A percentile compares a stretch with the other conserved stretches of the same genome.
Evolutionary conservation across 108 stramenopile genomes (phyloP).

Genomic region (Thalassiosira profunda): DNA sequence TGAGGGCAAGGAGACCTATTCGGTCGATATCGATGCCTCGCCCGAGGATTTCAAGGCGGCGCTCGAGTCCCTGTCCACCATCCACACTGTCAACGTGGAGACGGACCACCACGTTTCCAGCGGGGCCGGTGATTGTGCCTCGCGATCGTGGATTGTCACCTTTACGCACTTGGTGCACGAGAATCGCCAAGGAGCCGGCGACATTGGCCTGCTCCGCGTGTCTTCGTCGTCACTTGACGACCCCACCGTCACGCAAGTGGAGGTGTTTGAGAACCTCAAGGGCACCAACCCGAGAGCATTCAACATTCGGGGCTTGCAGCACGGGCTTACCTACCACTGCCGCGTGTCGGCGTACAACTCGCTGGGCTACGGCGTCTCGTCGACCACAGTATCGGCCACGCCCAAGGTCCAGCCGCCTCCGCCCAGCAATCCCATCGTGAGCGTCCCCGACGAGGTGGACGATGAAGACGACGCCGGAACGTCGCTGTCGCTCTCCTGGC

Average conservation of each 20-base stretch:
- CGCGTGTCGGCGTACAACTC: conserved; percentile 84
- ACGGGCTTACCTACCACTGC: conserved; percentile 68
- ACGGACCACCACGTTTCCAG: conserved; percentile 43
- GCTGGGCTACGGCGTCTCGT: conserved; percentile 65
- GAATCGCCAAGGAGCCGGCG: conserved; percentile 77
- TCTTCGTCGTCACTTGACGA: conserved; percentile 17
- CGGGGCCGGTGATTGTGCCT: conserved; percentile 24
- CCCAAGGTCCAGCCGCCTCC: conserved; percentile 60
- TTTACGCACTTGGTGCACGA: conserved; percentile 77
- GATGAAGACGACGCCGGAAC: conserved; percentile 37
- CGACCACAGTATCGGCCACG: conserved; percentile 35
- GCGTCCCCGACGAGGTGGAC: conserved; percentile 20
- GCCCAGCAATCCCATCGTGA: conserved; percentile 15
- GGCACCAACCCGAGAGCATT: conserved; percentile 60
- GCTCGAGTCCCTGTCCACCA: conserved; percentile 73
- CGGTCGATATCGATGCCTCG: conserved; percentile 58
- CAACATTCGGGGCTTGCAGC: conserved; percentile 47
- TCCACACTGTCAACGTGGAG: conserved; percentile 74
- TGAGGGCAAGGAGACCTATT: conserved; percentile 66
- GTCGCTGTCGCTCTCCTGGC: conserved; percentile 54
- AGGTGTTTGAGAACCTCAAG: conserved; percentile 55
- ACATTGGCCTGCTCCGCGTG: conserved; percentile 61
- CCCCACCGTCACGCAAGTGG: conserved; percentile 27
- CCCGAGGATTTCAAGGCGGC: conserved; percentile 60
- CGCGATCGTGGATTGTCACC: conserved; percentile 71